These are phyloP conservation scores for Exserohilum rostratum DNA, from an alignment of 2,329 filamentous ascomycete genomes.

Conservation along the genomic window DNA sequence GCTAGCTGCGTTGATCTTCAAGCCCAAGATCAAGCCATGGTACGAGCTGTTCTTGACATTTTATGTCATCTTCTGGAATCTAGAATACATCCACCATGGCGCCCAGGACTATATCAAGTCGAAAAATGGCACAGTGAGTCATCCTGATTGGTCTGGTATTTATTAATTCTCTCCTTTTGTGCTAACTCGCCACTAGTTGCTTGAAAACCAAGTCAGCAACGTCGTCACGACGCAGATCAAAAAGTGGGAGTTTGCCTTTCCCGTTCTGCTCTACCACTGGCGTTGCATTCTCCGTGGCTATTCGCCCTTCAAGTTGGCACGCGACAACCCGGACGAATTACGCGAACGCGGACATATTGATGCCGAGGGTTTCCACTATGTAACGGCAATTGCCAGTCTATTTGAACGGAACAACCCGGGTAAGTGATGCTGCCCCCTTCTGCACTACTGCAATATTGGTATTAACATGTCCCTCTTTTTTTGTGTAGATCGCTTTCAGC, in stretches of 20 bases:
- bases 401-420: constrained; percentile 34
- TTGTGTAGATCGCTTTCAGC: constrained; percentile 34
- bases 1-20: constrained; percentile 38
- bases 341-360: constrained; percentile 39
- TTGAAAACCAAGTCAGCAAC: constrained; percentile 41
- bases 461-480: not conserved
- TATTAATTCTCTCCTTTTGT: not conserved
- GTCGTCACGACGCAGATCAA: constrained; percentile 43
- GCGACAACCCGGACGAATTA: constrained; percentile 44
- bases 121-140: constrained; percentile 45
- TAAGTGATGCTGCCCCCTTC: constrained; percentile 22
- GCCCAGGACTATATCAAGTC: constrained; percentile 44
- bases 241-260: constrained; percentile 44
- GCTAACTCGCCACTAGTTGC: constrained; percentile 31
- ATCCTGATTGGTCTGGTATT: not conserved
- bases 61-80: constrained; percentile 46
- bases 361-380: constrained; percentile 37
- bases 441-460: constrained; percentile 9
- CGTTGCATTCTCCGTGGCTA: constrained; percentile 39
- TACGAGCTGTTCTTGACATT: constrained; percentile 46
- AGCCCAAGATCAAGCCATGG: constrained; percentile 45
- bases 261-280: constrained; percentile 43
- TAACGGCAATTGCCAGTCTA: constrained; percentile 32
- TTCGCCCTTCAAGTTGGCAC: constrained; percentile 42
- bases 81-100: constrained; percentile 45